Evolutionary conservation across 352 stramenopile species (phyloP).

Genomic region (Aphanomyces cochlioides): DNA sequence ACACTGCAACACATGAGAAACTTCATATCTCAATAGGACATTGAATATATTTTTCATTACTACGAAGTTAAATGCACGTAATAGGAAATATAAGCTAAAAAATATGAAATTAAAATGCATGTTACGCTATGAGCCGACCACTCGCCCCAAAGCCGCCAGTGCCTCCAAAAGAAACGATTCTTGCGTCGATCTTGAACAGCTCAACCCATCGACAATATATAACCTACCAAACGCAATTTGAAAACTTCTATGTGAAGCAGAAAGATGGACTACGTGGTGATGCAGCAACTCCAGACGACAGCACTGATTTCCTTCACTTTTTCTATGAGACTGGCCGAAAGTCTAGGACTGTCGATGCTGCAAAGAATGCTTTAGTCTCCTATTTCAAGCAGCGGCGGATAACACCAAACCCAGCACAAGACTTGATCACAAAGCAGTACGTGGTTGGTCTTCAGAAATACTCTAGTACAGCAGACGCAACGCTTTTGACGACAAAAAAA

Average conservation of each 20-base stretch:
- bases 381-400: not conserved
- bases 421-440: not conserved
- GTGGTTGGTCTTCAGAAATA: not conserved
- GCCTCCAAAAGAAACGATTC: not conserved
- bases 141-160: not conserved
- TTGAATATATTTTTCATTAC: too few species aligned
- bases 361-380: not conserved
- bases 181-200: not conserved
- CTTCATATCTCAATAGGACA: too few species aligned
- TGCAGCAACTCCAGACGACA: not conserved
- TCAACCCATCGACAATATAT: not conserved
- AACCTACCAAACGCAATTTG: not conserved
- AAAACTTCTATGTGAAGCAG: not conserved
- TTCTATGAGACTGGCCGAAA: not conserved
- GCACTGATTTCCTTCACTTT: not conserved
- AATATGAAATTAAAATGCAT: not conserved
- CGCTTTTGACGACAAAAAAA: not conserved
- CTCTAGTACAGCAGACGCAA: not conserved
- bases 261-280: not conserved
- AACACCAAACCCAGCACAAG: not conserved
- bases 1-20: too few species aligned
- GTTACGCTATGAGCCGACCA: too few species aligned
- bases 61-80: too few species aligned
- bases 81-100: too few species aligned
- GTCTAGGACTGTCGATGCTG: not conserved